A percentile compares a stretch with the other conserved stretches of the same genome.
These are phyloP conservation scores for Spathaspora boniae DNA, from an alignment of 805 yeast species.

Conservation along the genomic window DNA sequence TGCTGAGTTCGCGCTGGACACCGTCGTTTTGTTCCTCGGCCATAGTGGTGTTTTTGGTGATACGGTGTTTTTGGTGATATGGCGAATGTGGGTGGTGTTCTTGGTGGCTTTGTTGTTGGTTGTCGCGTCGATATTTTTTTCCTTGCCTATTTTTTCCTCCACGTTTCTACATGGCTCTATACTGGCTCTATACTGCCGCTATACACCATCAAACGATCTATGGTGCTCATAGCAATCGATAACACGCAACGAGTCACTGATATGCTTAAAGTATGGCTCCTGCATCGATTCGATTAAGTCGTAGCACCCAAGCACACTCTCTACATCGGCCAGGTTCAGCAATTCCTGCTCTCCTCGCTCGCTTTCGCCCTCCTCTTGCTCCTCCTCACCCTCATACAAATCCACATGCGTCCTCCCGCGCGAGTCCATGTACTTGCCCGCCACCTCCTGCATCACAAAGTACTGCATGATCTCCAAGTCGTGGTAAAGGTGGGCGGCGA, in stretches of 20 bases:
- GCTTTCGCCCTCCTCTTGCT: slow-evolving; percentile 1
- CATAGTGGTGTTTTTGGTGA: no score
- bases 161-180: background rate
- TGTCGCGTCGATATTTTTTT: background rate
- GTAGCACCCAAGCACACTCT: slow-evolving; percentile 14
- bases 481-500: slow-evolving; percentile 20
- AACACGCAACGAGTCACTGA: slow-evolving; percentile 36
- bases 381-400: no score
- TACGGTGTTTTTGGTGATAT: no score
- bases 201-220: background rate
- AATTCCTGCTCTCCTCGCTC: slow-evolving; percentile 1
- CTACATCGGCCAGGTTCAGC: slow-evolving; percentile 11
- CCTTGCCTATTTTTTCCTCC: background rate
- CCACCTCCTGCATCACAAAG: slow-evolving; percentile 17
- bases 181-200: background rate
- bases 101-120: background rate
- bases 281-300: slow-evolving; percentile 23
- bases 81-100: slow-evolving; percentile 2
- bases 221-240: slow-evolving; percentile 33
- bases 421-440: slow-evolving; percentile 3
- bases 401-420: slow-evolving; percentile 2
- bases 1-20: slow-evolving; percentile 38
- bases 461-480: slow-evolving; percentile 24
- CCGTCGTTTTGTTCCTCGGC: slow-evolving; percentile 7
- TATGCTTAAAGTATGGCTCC: slow-evolving; percentile 34